Percentiles rank a stretch among this genome's conserved stretches.
These are phyloP conservation scores for Cichorium intybus DNA, from an alignment of 140 eudicot species.

Conservation along the genomic window DNA sequence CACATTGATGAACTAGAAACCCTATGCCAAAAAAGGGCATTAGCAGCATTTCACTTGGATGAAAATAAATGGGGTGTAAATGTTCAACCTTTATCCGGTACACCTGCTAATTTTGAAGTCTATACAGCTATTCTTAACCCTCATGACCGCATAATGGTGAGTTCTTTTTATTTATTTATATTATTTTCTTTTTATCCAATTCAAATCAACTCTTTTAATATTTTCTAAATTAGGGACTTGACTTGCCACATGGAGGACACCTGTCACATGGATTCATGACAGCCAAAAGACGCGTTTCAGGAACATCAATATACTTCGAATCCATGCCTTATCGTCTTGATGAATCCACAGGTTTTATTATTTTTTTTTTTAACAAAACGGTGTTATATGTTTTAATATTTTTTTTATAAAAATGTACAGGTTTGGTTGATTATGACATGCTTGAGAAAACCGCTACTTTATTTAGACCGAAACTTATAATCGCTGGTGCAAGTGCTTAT, in stretches of 20 bases:
- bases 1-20: constrained; percentile 88
- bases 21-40: constrained; percentile 93
- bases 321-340: constrained; percentile 99
- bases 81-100: constrained; percentile 95
- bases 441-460: constrained; percentile 91
- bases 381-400: not conserved
- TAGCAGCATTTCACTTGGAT: constrained; percentile 87
- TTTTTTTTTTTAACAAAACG: not conserved
- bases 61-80: constrained; percentile 88
- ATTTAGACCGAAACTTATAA: constrained; percentile 90
- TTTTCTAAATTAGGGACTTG: constrained; percentile 59
- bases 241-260: constrained; percentile 98
- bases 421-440: constrained; percentile 94
- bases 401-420: constrained; percentile 27
- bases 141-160: constrained; percentile 91
- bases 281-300: constrained; percentile 90
- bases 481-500: constrained; percentile 99
- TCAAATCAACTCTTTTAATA: not conserved
- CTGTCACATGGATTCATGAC: constrained; percentile 99
- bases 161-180: constrained; percentile 11
- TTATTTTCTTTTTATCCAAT: not conserved
- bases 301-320: constrained; percentile 91
- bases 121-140: constrained; percentile 90
- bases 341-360: constrained; percentile 71
- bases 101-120: constrained; percentile 98